Percentiles rank a stretch among this genome's conserved stretches.
Conservation (phyloP, 1,284 basidiomycete genomes). For the Naganishia sp. region DNA sequence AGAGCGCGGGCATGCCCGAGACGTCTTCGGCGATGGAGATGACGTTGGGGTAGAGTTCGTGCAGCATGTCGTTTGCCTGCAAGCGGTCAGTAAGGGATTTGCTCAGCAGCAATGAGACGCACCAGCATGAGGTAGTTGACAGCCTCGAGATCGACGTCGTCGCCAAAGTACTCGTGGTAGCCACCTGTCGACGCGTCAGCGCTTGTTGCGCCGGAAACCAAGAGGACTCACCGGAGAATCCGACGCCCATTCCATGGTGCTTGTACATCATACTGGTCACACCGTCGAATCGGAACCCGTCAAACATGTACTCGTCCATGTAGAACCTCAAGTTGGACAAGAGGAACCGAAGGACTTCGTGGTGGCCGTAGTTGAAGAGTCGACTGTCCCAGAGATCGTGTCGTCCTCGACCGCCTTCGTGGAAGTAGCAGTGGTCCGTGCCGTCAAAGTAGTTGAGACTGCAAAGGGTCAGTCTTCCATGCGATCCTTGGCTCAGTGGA, state of each 20-base stretch:
- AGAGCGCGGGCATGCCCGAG: conserved; percentile 95
- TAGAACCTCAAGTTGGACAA: conserved; percentile 93
- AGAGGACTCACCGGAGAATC: conserved; percentile 70
- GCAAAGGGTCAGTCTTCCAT: not conserved
- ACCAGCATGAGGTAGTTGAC: conserved; percentile 96
- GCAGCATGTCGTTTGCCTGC: conserved; percentile 89
- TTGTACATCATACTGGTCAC: conserved; percentile 99
- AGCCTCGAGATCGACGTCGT: conserved; percentile 78
- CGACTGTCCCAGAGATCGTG: conserved; percentile 96
- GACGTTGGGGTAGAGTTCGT: conserved; percentile 71
- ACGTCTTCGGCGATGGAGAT: conserved; percentile 96
- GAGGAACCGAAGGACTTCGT: conserved; percentile 92
- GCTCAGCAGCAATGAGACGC: conserved; percentile 47
- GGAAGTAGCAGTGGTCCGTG: conserved; percentile 95
- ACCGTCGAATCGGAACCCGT: conserved; percentile 97
- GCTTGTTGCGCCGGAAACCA: not conserved
- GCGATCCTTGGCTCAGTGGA: not conserved
- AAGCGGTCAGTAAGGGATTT: not conserved
- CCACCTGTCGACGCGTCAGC: conserved; percentile 58
- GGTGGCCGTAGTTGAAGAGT: conserved; percentile 92
- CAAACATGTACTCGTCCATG: conserved; percentile 93
- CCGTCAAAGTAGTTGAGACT: conserved; percentile 93
- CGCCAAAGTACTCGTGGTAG: conserved; percentile 97
- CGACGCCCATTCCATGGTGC: conserved; percentile 95
- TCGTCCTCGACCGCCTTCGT: conserved; percentile 82